A percentile compares a stretch with the other conserved stretches of the same genome.
These are phyloP conservation scores for Dysphania ambrosioides DNA, from an alignment of 148 eudicot species.

Conservation along the genomic window DNA sequence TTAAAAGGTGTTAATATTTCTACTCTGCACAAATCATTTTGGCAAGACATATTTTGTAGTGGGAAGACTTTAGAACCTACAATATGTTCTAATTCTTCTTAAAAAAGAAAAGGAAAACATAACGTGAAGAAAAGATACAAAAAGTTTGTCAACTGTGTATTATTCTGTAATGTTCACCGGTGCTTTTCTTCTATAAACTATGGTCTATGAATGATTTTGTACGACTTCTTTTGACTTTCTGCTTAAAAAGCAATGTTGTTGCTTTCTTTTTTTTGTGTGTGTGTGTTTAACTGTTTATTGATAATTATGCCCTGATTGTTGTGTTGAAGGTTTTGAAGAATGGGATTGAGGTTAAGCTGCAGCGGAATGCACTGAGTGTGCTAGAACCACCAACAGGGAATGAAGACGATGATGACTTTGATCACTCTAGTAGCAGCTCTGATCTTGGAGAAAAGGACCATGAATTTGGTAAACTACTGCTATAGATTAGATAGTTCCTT, in stretches of 20 bases:
- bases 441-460: conserved; percentile 70
- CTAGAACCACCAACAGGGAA: conserved; percentile 93
- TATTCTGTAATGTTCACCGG: not conserved
- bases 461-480: conserved; percentile 52
- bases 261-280: not conserved
- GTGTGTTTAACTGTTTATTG: no score
- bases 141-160: conserved; percentile 1
- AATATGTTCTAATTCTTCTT: not conserved
- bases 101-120: not conserved
- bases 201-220: not conserved
- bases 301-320: not conserved
- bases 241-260: not conserved
- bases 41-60: conserved; percentile 6
- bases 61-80: conserved; percentile 11
- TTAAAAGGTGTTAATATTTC: not conserved
- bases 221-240: conserved; percentile 7
- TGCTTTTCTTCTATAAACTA: not conserved
- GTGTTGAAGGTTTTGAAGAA: conserved; percentile 80
- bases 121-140: not conserved
- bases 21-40: not conserved
- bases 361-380: conserved; percentile 92
- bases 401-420: conserved; percentile 78
- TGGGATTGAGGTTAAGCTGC: conserved; percentile 95
- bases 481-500: not conserved
- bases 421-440: conserved; percentile 72